phyloP scores from a whole-genome alignment of 305 asterid species.

The Rubia tinctorum region DNA sequence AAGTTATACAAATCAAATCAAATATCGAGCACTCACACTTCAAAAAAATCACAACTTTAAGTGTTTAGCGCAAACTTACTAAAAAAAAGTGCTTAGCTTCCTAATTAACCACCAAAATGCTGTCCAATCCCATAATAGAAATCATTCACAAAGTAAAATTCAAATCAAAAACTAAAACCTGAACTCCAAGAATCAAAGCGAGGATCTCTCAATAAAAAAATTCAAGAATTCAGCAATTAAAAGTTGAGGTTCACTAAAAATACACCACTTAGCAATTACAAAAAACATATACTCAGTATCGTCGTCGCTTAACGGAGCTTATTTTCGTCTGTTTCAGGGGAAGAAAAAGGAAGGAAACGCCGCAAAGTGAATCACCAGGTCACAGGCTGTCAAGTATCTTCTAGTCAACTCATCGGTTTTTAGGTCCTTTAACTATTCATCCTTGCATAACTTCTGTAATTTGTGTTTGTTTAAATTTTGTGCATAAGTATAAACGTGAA shows the following conservation, averaged over 20 bases:
- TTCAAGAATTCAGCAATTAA: too few relatives aligned
- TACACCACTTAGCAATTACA: neutral
- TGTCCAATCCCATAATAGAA: neutral
- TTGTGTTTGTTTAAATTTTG: too few relatives aligned
- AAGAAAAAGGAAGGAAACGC: conserved; percentile 98
- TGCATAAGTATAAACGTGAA: too few relatives aligned
- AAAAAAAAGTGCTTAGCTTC: neutral
- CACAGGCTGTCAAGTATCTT: conserved; percentile 77
- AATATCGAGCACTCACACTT: too few relatives aligned
- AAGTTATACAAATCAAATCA: too few relatives aligned
- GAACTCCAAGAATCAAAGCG: neutral
- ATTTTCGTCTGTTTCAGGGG: conserved; percentile 44
- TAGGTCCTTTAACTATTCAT: conserved; percentile 41
- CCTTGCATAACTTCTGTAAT: too few relatives aligned
- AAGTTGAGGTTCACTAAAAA: neutral
- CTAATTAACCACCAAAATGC: neutral
- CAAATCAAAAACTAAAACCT: neutral
- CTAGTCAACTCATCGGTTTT: conserved; percentile 81
- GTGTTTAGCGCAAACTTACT: neutral
- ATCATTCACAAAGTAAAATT: neutral
- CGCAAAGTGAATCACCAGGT: conserved; percentile 81
- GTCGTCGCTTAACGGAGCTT: neutral
- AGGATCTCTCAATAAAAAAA: neutral
- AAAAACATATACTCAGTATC: too few relatives aligned
- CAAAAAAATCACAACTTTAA: neutral